These are phyloP conservation scores for Candida ovalis DNA, from an alignment of 805 yeast species.

Conservation along the genomic window DNA sequence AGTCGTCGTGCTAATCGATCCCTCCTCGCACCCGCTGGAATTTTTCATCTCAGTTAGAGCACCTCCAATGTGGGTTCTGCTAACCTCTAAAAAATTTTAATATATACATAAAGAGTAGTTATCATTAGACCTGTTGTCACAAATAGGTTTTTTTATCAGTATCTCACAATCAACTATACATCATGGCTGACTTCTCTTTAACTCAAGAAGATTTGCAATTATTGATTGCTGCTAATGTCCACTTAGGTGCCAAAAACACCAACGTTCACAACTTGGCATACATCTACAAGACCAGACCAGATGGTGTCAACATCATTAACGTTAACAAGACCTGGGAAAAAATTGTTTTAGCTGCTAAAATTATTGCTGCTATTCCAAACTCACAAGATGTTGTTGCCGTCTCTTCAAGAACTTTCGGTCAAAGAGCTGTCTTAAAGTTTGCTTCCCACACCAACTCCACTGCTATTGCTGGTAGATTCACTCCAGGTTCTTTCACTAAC, in stretches of 20 bases:
- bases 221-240: slow-evolving; percentile 98
- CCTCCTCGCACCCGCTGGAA: not conserved
- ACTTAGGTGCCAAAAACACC: slow-evolving; percentile 99
- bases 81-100: not conserved
- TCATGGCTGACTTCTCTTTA: slow-evolving; percentile 36
- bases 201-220: slow-evolving; percentile 99
- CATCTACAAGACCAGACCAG: slow-evolving; percentile 98
- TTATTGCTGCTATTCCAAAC: slow-evolving; percentile 99
- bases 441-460: slow-evolving; percentile 99
- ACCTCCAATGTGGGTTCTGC: not conserved
- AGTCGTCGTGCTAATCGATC: not conserved
- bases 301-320: slow-evolving; percentile 98
- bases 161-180: slow-evolving; percentile 8
- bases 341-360: slow-evolving; percentile 98
- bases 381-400: slow-evolving; percentile 98
- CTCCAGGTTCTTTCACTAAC: slow-evolving; percentile 99
- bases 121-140: not conserved
- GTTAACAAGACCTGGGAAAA: slow-evolving; percentile 99
- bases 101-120: not conserved
- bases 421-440: slow-evolving; percentile 99
- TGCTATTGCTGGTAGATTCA: slow-evolving; percentile 99
- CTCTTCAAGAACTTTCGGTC: slow-evolving; percentile 99
- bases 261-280: slow-evolving; percentile 97
- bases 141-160: not conserved
- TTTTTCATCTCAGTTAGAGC: not conserved